Conservation (phyloP, 306 rosid species). For the Acmispon strigosus region DNA sequence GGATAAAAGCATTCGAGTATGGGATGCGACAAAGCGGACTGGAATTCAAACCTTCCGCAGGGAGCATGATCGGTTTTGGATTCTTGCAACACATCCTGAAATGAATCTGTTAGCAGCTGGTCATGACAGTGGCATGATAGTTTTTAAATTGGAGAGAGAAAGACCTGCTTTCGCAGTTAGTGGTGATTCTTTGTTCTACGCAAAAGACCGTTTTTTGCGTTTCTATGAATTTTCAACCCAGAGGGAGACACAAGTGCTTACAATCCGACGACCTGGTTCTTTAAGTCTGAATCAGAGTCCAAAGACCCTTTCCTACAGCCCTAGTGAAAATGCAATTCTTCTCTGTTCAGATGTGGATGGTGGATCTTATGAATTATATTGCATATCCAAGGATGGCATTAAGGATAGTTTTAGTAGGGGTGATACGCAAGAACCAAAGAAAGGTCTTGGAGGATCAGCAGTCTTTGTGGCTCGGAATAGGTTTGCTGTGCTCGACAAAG, state of each 20-base stretch:
- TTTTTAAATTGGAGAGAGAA: constrained; percentile 90
- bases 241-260: constrained; percentile 72
- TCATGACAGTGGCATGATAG: constrained; percentile 97
- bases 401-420: constrained; percentile 66
- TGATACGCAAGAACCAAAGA: constrained; percentile 82
- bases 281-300: constrained; percentile 75
- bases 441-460: constrained; percentile 89
- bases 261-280: constrained; percentile 86
- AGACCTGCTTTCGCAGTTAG: constrained; percentile 85
- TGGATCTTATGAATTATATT: constrained; percentile 85
- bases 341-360: constrained; percentile 86
- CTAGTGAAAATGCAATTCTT: constrained; percentile 82
- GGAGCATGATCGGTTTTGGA: constrained; percentile 97
- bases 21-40: constrained; percentile 94
- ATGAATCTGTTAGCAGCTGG: constrained; percentile 98
- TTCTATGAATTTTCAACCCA: constrained; percentile 74
- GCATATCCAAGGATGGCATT: constrained; percentile 48
- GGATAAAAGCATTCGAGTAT: constrained; percentile 92
- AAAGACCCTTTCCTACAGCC: constrained; percentile 77
- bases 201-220: constrained; percentile 81
- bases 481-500: constrained; percentile 87
- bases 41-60: constrained; percentile 95
- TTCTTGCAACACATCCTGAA: constrained; percentile 93
- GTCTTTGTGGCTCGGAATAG: constrained; percentile 88
- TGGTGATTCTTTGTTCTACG: constrained; percentile 70